phyloP scores from a whole-genome alignment of 2,329 filamentous ascomycete species.

The Penicillium sp. region DNA sequence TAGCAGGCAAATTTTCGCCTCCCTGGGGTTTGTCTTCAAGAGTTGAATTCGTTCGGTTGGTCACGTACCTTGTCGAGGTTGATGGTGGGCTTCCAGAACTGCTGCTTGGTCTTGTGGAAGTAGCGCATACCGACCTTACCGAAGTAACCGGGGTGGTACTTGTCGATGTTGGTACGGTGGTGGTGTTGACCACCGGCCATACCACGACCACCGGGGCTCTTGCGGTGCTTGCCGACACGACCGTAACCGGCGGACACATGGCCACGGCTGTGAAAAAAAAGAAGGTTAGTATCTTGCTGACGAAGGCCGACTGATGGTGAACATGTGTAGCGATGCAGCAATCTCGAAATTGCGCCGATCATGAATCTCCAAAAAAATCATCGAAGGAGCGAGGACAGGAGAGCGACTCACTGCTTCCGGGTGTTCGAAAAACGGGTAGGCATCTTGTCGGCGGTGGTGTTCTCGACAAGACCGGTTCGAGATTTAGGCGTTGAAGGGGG shows the following conservation, averaged over 20 bases:
- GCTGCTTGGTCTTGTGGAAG: slow-evolving; percentile 95
- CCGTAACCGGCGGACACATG: slow-evolving; percentile 98
- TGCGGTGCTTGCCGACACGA: slow-evolving; percentile 98
- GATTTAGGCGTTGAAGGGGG: slow-evolving; percentile 38
- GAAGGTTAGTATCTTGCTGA: slow-evolving; percentile 20
- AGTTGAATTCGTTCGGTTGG: slow-evolving; percentile 7
- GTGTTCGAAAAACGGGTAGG: slow-evolving; percentile 54
- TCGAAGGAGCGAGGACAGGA: slow-evolving; percentile 13
- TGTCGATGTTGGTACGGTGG: slow-evolving; percentile 89
- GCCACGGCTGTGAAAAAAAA: slow-evolving; percentile 68
- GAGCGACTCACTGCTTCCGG: slow-evolving; percentile 49
- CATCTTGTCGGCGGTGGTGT: slow-evolving; percentile 48
- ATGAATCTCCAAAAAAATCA: slow-evolving; percentile 9
- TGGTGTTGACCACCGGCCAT: slow-evolving; percentile 99
- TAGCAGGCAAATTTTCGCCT: background rate
- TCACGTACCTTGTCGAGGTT: slow-evolving; percentile 92
- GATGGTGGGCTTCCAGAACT: slow-evolving; percentile 98
- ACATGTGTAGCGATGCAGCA: slow-evolving; percentile 6
- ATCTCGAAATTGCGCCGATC: slow-evolving; percentile 22
- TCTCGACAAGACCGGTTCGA: slow-evolving; percentile 42
- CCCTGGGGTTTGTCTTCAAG: background rate
- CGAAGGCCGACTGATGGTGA: slow-evolving; percentile 2
- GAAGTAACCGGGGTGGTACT: slow-evolving; percentile 99
- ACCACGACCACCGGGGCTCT: slow-evolving; percentile 77
- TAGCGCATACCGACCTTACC: slow-evolving; percentile 94